Base-by-base conservation (phyloP, 805 yeast species). In the Saturnispora sanitii region DNA sequence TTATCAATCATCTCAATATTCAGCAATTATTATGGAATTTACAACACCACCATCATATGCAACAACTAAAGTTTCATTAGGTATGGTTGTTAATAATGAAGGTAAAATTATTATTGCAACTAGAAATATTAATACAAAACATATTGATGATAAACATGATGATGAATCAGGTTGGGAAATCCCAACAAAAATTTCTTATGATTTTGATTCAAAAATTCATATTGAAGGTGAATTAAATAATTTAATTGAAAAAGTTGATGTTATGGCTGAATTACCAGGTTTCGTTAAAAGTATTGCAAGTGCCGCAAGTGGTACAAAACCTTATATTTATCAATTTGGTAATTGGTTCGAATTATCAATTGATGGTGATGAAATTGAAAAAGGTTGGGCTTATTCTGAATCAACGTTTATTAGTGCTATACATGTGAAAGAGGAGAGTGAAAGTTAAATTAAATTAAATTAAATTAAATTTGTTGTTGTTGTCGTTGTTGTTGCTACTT, bases 261-360 rank as follows among this genome's bases (percentile, higher is more conserved):
- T 92, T 45, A 87, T 92, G 96, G 84, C 87, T 38, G 97, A 92
- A 65, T 80, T 92, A 44, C 98, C 98, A 21, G 79, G 76, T 48
- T 87, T 92, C 62, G 94, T 92, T 50, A 92, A 90, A 66, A 82
- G 79, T 53, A 82, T 92, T 44, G 97, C 85, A 35, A 77, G 88
- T 47, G 95, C 95, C 44, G 94, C 90, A 41, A 92, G 92, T 13
- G 98, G 97, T 38, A 80, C 97, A 21, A 84, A 82, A 58, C 98
- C 98, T n/a, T 90, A 75, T 66, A 90, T 92, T 54, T 92, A 88
- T 64, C 97, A 92, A 66, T 92, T 76, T 66, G 74, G 81, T 58
- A 80, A 84, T 58, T 71, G 73, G 41, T 65, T 83, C 45, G 44
- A 52, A 13, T 38, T 57, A 19, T 67, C 62, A 35, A 55, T 67